A percentile compares a stretch with the other conserved stretches of the same genome.
Conservation (phyloP, 2,329 filamentous ascomycete species). For the Alternaria incomplexa region DNA sequence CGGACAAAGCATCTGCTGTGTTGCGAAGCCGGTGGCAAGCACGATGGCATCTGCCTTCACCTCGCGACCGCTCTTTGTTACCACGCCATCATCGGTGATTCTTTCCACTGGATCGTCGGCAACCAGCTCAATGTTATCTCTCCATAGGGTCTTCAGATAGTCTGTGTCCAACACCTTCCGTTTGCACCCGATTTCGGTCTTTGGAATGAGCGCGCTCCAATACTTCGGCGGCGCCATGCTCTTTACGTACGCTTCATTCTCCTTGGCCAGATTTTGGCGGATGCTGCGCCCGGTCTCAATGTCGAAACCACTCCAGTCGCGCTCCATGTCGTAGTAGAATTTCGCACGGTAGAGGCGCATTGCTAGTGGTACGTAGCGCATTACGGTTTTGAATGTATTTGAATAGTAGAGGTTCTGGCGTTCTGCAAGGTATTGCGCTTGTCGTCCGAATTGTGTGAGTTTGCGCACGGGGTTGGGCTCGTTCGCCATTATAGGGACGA, state of each 20-base stretch:
- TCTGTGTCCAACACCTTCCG: constrained; percentile 56
- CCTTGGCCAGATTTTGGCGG: constrained; percentile 45
- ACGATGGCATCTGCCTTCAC: constrained; percentile 56
- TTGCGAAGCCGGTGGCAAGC: constrained; percentile 58
- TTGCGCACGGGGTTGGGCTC: constrained; percentile 45
- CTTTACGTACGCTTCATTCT: constrained; percentile 53
- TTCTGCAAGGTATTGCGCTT: constrained; percentile 58
- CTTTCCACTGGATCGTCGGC: constrained; percentile 49
- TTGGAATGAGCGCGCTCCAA: constrained; percentile 53
- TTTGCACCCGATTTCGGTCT: constrained; percentile 57
- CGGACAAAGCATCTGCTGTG: constrained; percentile 55
- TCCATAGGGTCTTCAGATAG: constrained; percentile 53
- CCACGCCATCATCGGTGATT: constrained; percentile 49
- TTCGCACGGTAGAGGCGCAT: constrained; percentile 54
- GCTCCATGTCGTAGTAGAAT: constrained; percentile 54
- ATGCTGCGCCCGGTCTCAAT: constrained; percentile 47
- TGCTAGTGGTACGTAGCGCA: constrained; percentile 54
- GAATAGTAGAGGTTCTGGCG: constrained; percentile 54
- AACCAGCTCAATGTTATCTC: constrained; percentile 52
- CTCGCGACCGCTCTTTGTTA: constrained; percentile 47
- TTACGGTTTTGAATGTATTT: constrained; percentile 49
- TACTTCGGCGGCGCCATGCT: constrained; percentile 52
- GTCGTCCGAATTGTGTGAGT: constrained; percentile 58
- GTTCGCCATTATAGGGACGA: constrained; percentile 53
- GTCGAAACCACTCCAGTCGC: constrained; percentile 52